A percentile compares a stretch with the other conserved stretches of the same genome.
Evolutionary conservation across 192 early-diverging fungal genomes (phyloP).

Genomic region (Phlyctochytrium planicorne): DNA sequence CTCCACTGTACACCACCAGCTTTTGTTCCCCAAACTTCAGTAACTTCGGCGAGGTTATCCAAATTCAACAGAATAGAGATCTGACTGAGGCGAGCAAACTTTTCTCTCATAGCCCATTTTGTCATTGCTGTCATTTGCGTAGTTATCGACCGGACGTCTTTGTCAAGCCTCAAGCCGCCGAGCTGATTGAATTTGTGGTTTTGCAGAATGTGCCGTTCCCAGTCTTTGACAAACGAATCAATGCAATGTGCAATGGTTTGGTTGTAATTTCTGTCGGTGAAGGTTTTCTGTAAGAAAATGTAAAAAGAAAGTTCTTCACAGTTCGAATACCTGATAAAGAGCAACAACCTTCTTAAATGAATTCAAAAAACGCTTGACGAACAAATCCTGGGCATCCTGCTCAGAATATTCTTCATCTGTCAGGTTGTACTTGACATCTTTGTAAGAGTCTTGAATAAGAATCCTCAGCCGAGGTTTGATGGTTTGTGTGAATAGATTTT

Average conservation of each 20-base stretch:
- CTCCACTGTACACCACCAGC: slow-evolving; percentile 69
- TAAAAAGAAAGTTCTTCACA: slow-evolving; percentile 8
- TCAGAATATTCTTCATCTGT: slow-evolving; percentile 90
- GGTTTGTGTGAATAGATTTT: slow-evolving; percentile 77
- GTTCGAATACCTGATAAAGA: slow-evolving; percentile 55
- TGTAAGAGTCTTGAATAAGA: slow-evolving; percentile 74
- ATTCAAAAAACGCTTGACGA: slow-evolving; percentile 77
- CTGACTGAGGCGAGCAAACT: slow-evolving; percentile 79
- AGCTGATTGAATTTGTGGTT: slow-evolving; percentile 86
- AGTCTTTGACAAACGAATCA: slow-evolving; percentile 74
- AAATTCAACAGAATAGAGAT: slow-evolving; percentile 80
- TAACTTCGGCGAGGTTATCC: slow-evolving; percentile 71
- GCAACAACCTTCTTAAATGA: slow-evolving; percentile 63
- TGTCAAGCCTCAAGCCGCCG: slow-evolving; percentile 90
- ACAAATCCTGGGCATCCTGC: slow-evolving; percentile 64
- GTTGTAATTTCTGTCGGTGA: slow-evolving; percentile 70
- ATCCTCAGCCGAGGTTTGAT: slow-evolving; percentile 74
- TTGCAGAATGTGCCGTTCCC: slow-evolving; percentile 82
- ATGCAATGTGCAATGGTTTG: slow-evolving; percentile 63
- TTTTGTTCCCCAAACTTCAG: slow-evolving; percentile 68
- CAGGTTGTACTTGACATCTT: slow-evolving; percentile 86
- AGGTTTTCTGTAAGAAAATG: slow-evolving; percentile 44
- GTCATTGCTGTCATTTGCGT: slow-evolving; percentile 41
- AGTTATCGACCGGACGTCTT: slow-evolving; percentile 77
- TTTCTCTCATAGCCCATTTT: slow-evolving; percentile 65